Evolutionary conservation across 495 filamentous ascomycete species (phyloP).

Genomic region (Aspergillus coremiiformis): DNA sequence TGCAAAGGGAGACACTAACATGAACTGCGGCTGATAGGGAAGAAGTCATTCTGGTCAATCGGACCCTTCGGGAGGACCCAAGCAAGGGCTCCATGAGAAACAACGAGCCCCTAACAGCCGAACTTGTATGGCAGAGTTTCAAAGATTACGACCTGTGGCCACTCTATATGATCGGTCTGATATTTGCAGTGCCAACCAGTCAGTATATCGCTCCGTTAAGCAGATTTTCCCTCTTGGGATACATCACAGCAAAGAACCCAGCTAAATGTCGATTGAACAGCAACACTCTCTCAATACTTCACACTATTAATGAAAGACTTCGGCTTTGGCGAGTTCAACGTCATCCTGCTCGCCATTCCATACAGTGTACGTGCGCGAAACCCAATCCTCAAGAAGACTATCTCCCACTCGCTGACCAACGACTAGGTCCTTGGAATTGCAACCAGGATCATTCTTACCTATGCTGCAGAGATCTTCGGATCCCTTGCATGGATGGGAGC

Average conservation of each 20-base stretch:
- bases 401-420: neutral
- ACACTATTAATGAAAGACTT: conserved; percentile 51
- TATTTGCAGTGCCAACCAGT: conserved; percentile 42
- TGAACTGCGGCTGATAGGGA: conserved; percentile 15
- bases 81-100: conserved; percentile 62
- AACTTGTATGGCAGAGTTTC: conserved; percentile 42
- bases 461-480: conserved; percentile 41
- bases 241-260: neutral
- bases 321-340: conserved; percentile 58
- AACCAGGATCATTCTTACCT: conserved; percentile 40
- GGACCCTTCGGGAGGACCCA: conserved; percentile 67
- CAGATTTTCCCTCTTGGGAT: neutral
- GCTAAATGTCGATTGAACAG: conserved; percentile 1
- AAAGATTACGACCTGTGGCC: conserved; percentile 49
- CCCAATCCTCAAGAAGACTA: neutral
- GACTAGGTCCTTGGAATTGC: conserved; percentile 31
- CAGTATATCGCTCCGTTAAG: neutral
- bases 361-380: neutral
- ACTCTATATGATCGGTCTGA: conserved; percentile 49
- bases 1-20: neutral
- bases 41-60: conserved; percentile 63
- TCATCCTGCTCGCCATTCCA: conserved; percentile 60
- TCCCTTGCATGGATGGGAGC: conserved; percentile 43
- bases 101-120: conserved; percentile 41
- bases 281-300: conserved; percentile 47